Conservation (phyloP, 108 stramenopile species). For the Skeletonema costatum region DNA sequence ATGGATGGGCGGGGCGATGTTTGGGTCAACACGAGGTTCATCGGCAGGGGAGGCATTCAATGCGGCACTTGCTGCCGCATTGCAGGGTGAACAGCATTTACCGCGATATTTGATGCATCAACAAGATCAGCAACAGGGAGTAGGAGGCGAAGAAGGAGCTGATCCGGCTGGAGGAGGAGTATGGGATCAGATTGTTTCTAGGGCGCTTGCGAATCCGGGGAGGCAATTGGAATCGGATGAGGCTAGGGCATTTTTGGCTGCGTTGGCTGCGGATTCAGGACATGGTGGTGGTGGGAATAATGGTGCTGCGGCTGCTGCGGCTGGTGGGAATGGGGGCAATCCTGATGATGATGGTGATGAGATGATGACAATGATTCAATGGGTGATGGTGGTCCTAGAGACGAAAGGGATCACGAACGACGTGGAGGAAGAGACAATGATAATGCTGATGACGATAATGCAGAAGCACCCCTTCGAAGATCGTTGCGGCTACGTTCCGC, state of each 20-base stretch:
- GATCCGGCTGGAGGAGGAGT: not conserved
- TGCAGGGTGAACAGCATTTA: not conserved
- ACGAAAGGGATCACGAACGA: constrained; percentile 31
- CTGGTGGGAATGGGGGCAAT: constrained; percentile 23
- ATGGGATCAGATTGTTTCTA: constrained; percentile 1
- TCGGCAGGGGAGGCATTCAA: not conserved
- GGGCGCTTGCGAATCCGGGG: not conserved
- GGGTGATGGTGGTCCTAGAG: not conserved
- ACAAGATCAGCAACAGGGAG: not conserved
- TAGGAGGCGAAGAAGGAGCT: not conserved
- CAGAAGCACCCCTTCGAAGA: constrained; percentile 5
- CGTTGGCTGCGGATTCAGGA: constrained; percentile 9
- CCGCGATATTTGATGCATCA: not conserved
- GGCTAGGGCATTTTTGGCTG: constrained; percentile 21
- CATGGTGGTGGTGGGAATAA: not conserved
- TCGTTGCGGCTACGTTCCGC: constrained; percentile 11
- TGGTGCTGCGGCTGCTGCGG: constrained; percentile 7
- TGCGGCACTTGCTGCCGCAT: not conserved
- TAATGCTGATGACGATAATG: constrained; percentile 8
- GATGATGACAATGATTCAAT: constrained; percentile 10
- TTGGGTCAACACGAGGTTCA: not conserved
- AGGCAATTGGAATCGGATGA: constrained; percentile 9
- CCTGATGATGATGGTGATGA: constrained; percentile 14
- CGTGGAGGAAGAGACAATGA: constrained; percentile 17
- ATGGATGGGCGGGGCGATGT: not conserved